A percentile compares a stretch with the other conserved stretches of the same genome.
phyloP scores from a whole-genome alignment of 441 rosid genomes.

The Rhodomyrtus psidioides region DNA sequence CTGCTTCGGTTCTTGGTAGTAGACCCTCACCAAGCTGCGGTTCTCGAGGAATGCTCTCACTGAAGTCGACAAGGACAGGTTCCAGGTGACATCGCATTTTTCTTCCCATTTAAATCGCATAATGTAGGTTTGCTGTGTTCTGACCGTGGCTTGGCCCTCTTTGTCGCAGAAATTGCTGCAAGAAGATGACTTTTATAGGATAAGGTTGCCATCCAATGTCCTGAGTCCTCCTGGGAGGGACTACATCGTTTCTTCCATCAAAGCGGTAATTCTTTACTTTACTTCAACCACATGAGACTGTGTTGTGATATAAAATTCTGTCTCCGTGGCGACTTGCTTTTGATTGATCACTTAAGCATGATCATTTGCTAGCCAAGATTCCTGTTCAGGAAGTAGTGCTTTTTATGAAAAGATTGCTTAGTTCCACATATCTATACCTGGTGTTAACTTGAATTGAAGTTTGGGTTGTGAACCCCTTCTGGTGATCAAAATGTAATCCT shows the following conservation, averaged over 20 bases:
- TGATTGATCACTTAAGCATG: rapidly evolving
- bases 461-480: background rate
- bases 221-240: constrained; percentile 67
- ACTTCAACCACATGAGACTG: rapidly evolving
- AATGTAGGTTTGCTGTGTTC: background rate
- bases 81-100: constrained; percentile 35
- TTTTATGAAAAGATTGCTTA: background rate
- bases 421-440: background rate
- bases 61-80: constrained; percentile 47
- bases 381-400: background rate
- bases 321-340: background rate
- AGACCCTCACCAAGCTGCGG: constrained; percentile 85
- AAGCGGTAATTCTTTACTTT: constrained; percentile 43
- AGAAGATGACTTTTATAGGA: constrained; percentile 79
- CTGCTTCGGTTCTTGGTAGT: background rate
- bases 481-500: background rate
- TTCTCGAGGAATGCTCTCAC: constrained; percentile 66
- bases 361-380: background rate
- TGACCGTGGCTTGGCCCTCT: background rate
- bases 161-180: constrained; percentile 53
- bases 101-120: background rate
- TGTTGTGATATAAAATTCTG: background rate
- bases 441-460: background rate
- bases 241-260: constrained; percentile 65
- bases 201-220: constrained; percentile 88